Evolutionary conservation across 1,284 basidiomycete species (phyloP).

Genomic region (Irpex sp.): DNA sequence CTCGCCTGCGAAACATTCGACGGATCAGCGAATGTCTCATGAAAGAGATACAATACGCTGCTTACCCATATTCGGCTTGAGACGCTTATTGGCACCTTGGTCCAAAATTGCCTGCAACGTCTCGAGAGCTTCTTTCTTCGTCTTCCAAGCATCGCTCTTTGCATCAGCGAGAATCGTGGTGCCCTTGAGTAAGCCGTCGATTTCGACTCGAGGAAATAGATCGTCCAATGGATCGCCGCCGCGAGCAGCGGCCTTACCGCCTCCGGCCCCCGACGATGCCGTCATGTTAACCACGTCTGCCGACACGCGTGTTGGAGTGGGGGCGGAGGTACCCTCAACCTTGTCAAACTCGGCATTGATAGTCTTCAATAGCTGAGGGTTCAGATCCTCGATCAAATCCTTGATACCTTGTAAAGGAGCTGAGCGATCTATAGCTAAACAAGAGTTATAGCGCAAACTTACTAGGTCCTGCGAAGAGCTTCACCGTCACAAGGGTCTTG

Average conservation of each 20-base stretch:
- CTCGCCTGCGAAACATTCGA: conserved; percentile 57
- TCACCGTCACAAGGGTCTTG: conserved; percentile 88
- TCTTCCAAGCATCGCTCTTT: conserved; percentile 96
- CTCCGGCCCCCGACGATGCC: conserved; percentile 25
- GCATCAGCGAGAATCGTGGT: conserved; percentile 80
- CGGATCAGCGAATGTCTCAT: background rate
- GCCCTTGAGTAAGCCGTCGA: conserved; percentile 86
- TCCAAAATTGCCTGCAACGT: conserved; percentile 81
- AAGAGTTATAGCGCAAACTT: conserved; percentile 26
- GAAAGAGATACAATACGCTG: conserved; percentile 1
- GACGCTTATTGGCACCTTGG: conserved; percentile 86
- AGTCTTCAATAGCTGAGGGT: conserved; percentile 89
- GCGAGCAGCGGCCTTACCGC: conserved; percentile 36
- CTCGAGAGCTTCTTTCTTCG: conserved; percentile 94
- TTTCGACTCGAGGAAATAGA: conserved; percentile 91
- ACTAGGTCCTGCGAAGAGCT: conserved; percentile 90
- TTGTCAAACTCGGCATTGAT: conserved; percentile 95
- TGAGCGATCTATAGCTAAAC: conserved; percentile 3
- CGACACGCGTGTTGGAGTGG: conserved; percentile 77
- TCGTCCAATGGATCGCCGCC: conserved; percentile 80
- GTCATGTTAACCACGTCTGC: conserved; percentile 65
- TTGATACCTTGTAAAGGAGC: conserved; percentile 64
- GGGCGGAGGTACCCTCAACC: conserved; percentile 76
- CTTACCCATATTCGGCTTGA: conserved; percentile 88
- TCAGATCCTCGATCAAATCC: conserved; percentile 91